Percentiles rank a stretch among this genome's conserved stretches.
phyloP scores from a whole-genome alignment of 805 yeast species.

The Clavispora carvajalis region DNA sequence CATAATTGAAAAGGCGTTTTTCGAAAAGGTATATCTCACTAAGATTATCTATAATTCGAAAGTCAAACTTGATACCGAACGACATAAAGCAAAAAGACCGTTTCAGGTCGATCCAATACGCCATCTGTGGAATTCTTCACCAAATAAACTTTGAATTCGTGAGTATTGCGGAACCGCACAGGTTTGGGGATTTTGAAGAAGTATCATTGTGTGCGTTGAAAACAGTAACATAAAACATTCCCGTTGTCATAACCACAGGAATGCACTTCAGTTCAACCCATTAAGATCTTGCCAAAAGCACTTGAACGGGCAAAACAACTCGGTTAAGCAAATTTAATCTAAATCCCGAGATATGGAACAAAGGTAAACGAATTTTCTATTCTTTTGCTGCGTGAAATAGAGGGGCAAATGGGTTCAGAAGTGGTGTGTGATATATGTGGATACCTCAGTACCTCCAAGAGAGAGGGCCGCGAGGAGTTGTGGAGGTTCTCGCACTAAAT shows the following conservation, averaged over 20 bases:
- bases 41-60: conserved; percentile 45
- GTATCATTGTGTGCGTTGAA: conserved; percentile 37
- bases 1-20: conserved; percentile 47
- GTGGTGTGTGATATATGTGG: too few relatives aligned
- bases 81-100: conserved; percentile 55
- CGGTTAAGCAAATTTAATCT: too few relatives aligned
- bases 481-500: too few relatives aligned
- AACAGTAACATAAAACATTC: conserved; percentile 21
- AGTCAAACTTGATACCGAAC: conserved; percentile 58
- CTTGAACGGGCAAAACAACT: too few relatives aligned
- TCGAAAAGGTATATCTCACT: conserved; percentile 60
- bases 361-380: too few relatives aligned
- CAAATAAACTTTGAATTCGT: conserved; percentile 26
- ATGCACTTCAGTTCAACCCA: too few relatives aligned
- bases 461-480: too few relatives aligned
- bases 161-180: conserved; percentile 31
- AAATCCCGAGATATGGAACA: too few relatives aligned
- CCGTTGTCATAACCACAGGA: not conserved
- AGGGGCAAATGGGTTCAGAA: too few relatives aligned
- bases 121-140: conserved; percentile 22
- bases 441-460: too few relatives aligned
- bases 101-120: conserved; percentile 19
- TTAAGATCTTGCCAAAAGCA: too few relatives aligned
- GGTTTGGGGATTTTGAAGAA: conserved; percentile 34
- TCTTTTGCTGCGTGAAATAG: too few relatives aligned